Percentiles rank a stretch among this genome's conserved stretches.
phyloP scores from a whole-genome alignment of 495 filamentous ascomycete genomes.

The Xylaria curta region DNA sequence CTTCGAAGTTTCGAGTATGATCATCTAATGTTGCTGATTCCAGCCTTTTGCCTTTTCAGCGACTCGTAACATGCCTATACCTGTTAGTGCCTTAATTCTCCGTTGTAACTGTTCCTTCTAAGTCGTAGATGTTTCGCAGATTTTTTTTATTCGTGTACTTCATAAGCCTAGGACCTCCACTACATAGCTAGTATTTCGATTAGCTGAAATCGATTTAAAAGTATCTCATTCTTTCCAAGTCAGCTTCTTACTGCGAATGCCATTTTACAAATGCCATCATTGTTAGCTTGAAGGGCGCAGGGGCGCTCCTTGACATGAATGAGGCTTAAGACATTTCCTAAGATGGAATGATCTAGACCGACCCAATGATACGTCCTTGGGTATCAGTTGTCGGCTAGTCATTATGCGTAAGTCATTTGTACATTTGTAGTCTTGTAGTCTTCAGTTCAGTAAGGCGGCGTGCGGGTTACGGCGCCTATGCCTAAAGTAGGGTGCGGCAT shows the following conservation, averaged over 20 bases:
- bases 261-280: neutral
- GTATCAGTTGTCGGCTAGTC: neutral
- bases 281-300: neutral
- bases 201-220: neutral
- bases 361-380: neutral
- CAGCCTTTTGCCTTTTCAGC: neutral
- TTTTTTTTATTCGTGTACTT: neutral
- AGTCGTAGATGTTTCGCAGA: neutral
- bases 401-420: neutral
- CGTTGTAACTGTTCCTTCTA: neutral
- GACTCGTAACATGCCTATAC: constrained; percentile 5
- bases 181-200: neutral
- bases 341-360: neutral
- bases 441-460: neutral
- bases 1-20: neutral
- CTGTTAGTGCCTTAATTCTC: no score
- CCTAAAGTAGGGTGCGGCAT: neutral
- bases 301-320: neutral
- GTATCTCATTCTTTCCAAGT: constrained; percentile 3
- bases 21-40: neutral
- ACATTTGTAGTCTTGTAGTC: neutral
- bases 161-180: neutral
- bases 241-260: neutral
- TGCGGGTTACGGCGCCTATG: neutral
- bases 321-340: neutral